Base-by-base conservation (phyloP, 139 green algal genomes). In the Coelastrella sp. region DNA sequence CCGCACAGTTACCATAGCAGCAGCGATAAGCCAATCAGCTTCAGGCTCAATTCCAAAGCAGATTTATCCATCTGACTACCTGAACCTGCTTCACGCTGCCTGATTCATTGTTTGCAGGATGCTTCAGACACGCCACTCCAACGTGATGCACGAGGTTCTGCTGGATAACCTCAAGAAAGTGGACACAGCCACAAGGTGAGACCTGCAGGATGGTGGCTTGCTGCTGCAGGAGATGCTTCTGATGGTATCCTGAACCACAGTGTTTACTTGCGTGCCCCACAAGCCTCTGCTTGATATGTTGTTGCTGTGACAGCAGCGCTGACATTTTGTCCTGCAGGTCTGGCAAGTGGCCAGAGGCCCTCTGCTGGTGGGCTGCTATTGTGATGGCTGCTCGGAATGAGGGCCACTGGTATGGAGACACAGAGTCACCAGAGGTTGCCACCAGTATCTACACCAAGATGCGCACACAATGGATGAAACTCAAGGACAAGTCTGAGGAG, bases 141-240 rank as follows among this genome's bases (percentile, higher is more conserved):
- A 32, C 17, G 38, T 38, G 6, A 77, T 77, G 68, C 68, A 77
- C 9, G 68, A 30, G 2, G n/a, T 77, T 23, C 38, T 77, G 5
- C 43, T 59, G 35, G 68, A 45, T 21, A 77, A 34, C 9, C 27
- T 77, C 19, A 48, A 45, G 45, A 77, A 37, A 19, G 68, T 48
- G 21, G 68, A 77, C 68, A 77, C 53, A 15, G 68, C 68, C 21
- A 57, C 30, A 37, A 77, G 34, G 68, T 77, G 38, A 57, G 68
- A 21, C 27, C 17, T 0, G 7, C 6, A 32, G 53, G 53, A 19
- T 32, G 53, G 1, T 19, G 35, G 25, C 2, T 6, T 51, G 66
- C 23, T 75, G 19, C 15, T 50, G 64, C 7, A 74, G 6, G 27
- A 19, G 21, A 74, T n/a, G 6, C n/a, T 17, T 30, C 3, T 50